Evolutionary conservation across 345 rosid species (phyloP), one percentile per base, ranked within the genome.

Genomic region (Mercurialis annua): DNA sequence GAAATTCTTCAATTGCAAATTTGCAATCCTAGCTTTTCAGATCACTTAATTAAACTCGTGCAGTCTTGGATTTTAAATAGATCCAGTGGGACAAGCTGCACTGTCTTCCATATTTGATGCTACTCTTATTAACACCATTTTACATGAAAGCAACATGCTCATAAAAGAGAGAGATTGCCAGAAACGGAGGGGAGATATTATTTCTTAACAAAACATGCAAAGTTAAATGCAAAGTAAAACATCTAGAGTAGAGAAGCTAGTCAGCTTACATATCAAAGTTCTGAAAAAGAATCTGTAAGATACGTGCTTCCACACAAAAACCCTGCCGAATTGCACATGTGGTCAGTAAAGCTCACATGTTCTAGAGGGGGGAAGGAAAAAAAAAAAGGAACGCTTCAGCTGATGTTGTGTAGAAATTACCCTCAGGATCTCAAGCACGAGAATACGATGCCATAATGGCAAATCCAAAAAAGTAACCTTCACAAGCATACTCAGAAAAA

Each of bases 381-480:
- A 64, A 36, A 48, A 38, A 65, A 36, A 29, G 27, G 0, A 31
- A 57, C 64, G 18, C 7, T 50, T 21, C 50, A 53, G 5, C 20
- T 46, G 24, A 59, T 29, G 58, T 23, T 54, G 59, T 54, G 59
- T 65, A 54, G 47, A 68, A 55, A 75, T 85, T 87, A 93, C 98
- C 96, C 98, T 84, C 76, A 94, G 81, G 76, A 94, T 83, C 86
- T 94, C 99, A 72, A 94, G 99, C 81, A 94, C 99, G 66, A 94
- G 99, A 82, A 94, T 94, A 59, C 97, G 96, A 82, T 94, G 98
- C 99, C 99, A 94, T 66, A 91, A 75, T 67, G 98, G 96, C 75
- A 94, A 82, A 84, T 94, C 99, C 65, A 89, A 90, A 82, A 85
- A 89, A 65, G 91, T 85, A 71, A 83, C 85, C 80, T 89, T 94